phyloP scores from a whole-genome alignment of 345 rosid species.

The Camelina hispida region DNA sequence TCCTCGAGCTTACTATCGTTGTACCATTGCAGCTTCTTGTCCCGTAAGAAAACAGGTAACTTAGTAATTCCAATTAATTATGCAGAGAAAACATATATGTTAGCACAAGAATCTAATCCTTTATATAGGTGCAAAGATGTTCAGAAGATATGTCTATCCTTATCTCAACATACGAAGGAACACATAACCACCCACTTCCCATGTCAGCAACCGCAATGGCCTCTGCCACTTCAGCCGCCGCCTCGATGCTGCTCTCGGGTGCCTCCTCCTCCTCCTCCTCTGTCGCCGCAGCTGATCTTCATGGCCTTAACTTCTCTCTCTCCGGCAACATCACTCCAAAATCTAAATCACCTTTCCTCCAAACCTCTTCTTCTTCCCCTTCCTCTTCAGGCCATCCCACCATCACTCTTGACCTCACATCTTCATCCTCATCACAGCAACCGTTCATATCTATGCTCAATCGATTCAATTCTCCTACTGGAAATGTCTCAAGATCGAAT shows the following conservation, averaged over 20 bases:
- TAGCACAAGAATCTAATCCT: background rate
- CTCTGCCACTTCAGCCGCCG: constrained; percentile 92
- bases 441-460: constrained; percentile 43
- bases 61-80: background rate
- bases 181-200: constrained; percentile 91
- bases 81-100: background rate
- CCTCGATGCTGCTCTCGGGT: constrained; percentile 77
- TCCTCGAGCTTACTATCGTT: constrained; percentile 95
- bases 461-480: constrained; percentile 36
- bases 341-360: constrained; percentile 56
- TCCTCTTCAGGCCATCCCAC: constrained; percentile 68
- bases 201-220: constrained; percentile 95
- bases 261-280: constrained; percentile 50
- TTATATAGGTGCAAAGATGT: constrained; percentile 82
- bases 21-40: constrained; percentile 80
- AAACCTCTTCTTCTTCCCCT: constrained; percentile 45
- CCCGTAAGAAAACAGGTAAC: constrained; percentile 94
- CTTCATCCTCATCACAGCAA: constrained; percentile 47
- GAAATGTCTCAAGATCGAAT: constrained; percentile 30
- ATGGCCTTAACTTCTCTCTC: constrained; percentile 59
- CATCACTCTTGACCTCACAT: constrained; percentile 85
- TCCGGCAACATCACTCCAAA: constrained; percentile 51
- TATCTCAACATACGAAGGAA: constrained; percentile 92
- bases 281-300: constrained; percentile 47
- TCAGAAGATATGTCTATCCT: constrained; percentile 83